Evolutionary conservation across 163 green algal species (phyloP), one percentile per base, ranked within the genome.

Genomic region (Smithsoniella earleae): DNA sequence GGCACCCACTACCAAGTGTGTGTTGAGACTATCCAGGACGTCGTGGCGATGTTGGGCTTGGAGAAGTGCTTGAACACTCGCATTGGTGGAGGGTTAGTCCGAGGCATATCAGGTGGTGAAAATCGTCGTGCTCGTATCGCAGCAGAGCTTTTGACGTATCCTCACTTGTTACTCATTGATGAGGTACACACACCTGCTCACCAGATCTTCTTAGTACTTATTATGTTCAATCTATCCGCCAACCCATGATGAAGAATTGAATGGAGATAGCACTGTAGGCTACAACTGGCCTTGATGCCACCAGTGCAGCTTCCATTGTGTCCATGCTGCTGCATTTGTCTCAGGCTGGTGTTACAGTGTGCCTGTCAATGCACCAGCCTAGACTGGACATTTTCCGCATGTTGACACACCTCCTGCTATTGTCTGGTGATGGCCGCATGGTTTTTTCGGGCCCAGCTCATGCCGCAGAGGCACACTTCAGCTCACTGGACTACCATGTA

Each of bases 351-450:
- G 79, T 86, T 37, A 91, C 84, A 3, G 76, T 88, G 36, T 46
- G 89, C 64, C 77, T 89, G 69, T 85, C 77, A 55, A 90, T 93
- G 62, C 87, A 93, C 64, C 87, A 93, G 82, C 87, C 87, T 2
- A 73, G 86, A 5, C 80, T 82, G 8, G 84, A 89, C 75, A 84
- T 93, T 65, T 87, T 93, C 62, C 63, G 80, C 27, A 75, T 87
- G 18, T 85, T 93, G 78, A 81, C 89, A 66, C 75, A 84, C 3
- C 38, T 91, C 46, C 44, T 89, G 73, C 78, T 93, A 33, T 73
- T 93, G 34, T 84, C 69, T 2, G 66, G 75, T 16, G 63, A 86
- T 33, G 85, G 85, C 1, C 58, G 58, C 58, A 69, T 89, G 40
- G 86, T 93, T 25, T 90, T 84, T 58, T 83, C 77, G 0, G 86